Evolutionary conservation across 1,284 basidiomycete species (phyloP), one percentile per base, ranked within the genome.

Genomic region (Irpex rosettiformis): DNA sequence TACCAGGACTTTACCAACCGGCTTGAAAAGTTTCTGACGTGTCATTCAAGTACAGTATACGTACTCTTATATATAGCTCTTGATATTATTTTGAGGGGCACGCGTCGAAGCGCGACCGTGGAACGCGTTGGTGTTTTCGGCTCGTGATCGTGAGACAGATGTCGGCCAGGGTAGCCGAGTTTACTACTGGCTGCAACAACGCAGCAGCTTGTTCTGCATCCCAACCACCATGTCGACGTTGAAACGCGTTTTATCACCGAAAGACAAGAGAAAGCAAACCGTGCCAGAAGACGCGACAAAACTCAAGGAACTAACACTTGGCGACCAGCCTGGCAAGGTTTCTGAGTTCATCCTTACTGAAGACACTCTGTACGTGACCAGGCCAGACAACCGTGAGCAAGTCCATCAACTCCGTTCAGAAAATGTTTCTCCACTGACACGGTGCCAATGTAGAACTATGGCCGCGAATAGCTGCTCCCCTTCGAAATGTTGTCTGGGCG

Each of bases 401-500:
- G 18, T 37, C n/a, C 25, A 5, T 8, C 43, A 24, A 48, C 5
- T 5, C n/a, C 5, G 30, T 54, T 7, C 16, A 2, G 4, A 18
- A 25, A 28, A 49, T 30, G 1, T 52, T 22, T 33, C 4, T n/a
- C 4, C 25, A 3, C 24, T 28, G 29, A 42, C 47, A n/a, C 16
- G 3, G 18, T 8, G 27, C 48, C 10, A 27, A 1, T 27, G 7
- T 49, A 70, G 70, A 62, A 52, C 62, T 64, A 59, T 71, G 71
- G 68, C 63, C 68, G 22, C 59, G 51, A 42, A 67, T 72, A 3
- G 67, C 74, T 13, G 67, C 79, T 4, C 71, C 78, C 21, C 69
- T 81, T 54, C 73, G 74, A 40, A 75, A 84, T 62, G 77, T 90
- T 52, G 66, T 90, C 18, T 77, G 77, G 62, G 81, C 81, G 1